phyloP scores from a whole-genome alignment of 495 filamentous ascomycete species.

The Penicillium tannophilum region DNA sequence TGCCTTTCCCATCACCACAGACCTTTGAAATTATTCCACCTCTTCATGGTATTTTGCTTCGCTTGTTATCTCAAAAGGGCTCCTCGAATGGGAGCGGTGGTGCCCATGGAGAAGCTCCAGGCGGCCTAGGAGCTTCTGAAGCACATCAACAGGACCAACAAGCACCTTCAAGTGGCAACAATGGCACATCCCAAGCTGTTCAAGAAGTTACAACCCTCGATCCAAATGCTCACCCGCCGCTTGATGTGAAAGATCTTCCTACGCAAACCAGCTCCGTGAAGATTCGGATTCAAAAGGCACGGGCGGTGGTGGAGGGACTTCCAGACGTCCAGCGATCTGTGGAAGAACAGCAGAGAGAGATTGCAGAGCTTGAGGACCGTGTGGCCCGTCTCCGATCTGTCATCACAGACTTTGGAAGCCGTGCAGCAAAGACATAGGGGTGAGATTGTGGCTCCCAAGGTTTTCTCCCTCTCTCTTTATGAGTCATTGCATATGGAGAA shows the following conservation, averaged over 20 bases:
- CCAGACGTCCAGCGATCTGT: slow-evolving; percentile 74
- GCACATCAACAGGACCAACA: slow-evolving; percentile 34
- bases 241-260: slow-evolving; percentile 77
- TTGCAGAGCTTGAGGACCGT: slow-evolving; percentile 69
- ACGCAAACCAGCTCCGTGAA: slow-evolving; percentile 72
- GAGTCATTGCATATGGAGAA: background rate
- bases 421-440: slow-evolving; percentile 4
- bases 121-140: slow-evolving; percentile 24
- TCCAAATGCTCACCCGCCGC: slow-evolving; percentile 41
- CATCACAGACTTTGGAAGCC: slow-evolving; percentile 44
- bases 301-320: slow-evolving; percentile 64
- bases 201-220: slow-evolving; percentile 31
- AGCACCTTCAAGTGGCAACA: slow-evolving; percentile 25
- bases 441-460: background rate
- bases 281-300: slow-evolving; percentile 78
- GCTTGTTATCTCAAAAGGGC: slow-evolving; percentile 55
- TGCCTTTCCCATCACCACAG: slow-evolving; percentile 54
- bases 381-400: slow-evolving; percentile 61
- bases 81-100: slow-evolving; percentile 20
- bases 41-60: slow-evolving; percentile 73
- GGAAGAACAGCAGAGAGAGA: slow-evolving; percentile 80
- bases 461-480: background rate
- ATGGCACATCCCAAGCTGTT: slow-evolving; percentile 24
- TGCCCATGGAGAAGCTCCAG: slow-evolving; percentile 28
- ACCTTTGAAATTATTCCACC: slow-evolving; percentile 85